These are phyloP conservation scores for Rhodamnia argentea DNA, from an alignment of 345 rosid genomes.

Conservation along the genomic window DNA sequence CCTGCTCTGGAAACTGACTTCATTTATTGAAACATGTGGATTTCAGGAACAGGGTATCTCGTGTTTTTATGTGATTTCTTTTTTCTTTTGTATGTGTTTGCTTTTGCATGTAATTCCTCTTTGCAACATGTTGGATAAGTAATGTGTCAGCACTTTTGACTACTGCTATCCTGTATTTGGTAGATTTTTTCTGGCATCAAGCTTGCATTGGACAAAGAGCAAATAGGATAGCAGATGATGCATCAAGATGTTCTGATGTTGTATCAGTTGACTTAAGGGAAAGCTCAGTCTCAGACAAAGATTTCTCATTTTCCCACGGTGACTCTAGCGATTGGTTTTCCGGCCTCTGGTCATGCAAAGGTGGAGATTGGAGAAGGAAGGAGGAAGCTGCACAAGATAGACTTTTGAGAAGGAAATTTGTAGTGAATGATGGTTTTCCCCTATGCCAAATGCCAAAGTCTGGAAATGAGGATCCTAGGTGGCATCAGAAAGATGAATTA, in stretches of 20 bases:
- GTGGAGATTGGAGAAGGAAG: slow-evolving; percentile 97
- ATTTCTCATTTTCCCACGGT: slow-evolving; percentile 18
- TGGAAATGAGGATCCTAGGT: slow-evolving; percentile 83
- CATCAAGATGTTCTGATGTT: slow-evolving; percentile 19
- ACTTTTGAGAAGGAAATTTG: slow-evolving; percentile 50
- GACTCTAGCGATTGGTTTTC: slow-evolving; percentile 66
- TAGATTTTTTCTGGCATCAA: slow-evolving; percentile 44
- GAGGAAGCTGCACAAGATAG: slow-evolving; percentile 70
- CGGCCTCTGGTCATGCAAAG: slow-evolving; percentile 86
- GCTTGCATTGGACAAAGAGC: slow-evolving; percentile 14
- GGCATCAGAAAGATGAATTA: slow-evolving; percentile 77
- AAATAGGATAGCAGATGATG: slow-evolving; percentile 26
- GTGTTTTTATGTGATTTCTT: neutral
- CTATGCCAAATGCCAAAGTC: slow-evolving; percentile 92
- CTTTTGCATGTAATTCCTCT: neutral
- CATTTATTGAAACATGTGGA: neutral
- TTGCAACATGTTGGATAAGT: neutral
- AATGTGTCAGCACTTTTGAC: neutral
- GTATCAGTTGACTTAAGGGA: slow-evolving; percentile 28
- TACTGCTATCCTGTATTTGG: neutral
- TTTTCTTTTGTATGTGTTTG: neutral
- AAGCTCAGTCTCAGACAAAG: slow-evolving; percentile 22
- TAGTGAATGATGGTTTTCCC: slow-evolving; percentile 92
- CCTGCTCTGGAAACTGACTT: neutral
- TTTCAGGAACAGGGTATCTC: neutral